Evolutionary conservation across 2,329 filamentous ascomycete species (phyloP).

Genomic region (Davidsoniella virescens): DNA sequence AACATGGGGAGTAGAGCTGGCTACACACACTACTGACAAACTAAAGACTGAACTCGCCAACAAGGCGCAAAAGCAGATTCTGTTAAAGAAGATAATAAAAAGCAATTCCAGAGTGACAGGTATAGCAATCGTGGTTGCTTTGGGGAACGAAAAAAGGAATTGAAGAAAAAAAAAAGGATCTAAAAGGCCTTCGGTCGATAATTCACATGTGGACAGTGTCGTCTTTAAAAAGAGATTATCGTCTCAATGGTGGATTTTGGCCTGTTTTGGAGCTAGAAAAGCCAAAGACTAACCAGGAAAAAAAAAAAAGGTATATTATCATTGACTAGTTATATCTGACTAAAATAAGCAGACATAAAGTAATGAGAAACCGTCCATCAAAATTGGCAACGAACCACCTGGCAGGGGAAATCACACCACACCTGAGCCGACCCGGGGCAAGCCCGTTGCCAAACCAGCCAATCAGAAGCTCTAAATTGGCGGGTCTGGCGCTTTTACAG

Average conservation of each 20-base stretch:
- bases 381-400: slow-evolving; percentile 10
- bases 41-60: too few relatives aligned
- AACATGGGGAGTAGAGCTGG: too few relatives aligned
- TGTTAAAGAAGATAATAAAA: too few relatives aligned
- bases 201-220: too few relatives aligned
- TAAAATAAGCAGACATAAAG: neutral
- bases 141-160: neutral
- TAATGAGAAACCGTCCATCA: neutral
- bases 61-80: too few relatives aligned
- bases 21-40: too few relatives aligned
- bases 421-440: slow-evolving; percentile 3
- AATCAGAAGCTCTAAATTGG: neutral
- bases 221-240: too few relatives aligned
- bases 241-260: neutral
- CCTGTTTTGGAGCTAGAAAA: neutral
- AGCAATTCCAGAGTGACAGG: too few relatives aligned
- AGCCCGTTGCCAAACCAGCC: too few relatives aligned
- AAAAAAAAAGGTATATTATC: neutral
- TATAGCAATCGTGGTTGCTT: too few relatives aligned
- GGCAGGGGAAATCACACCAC: slow-evolving; percentile 10
- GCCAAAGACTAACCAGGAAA: neutral
- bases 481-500: slow-evolving; percentile 1
- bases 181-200: neutral
- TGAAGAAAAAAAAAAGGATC: neutral
- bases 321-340: too few relatives aligned